A percentile compares a stretch with the other conserved stretches of the same genome.
Conservation (phyloP, 2,329 filamentous ascomycete species). For the Orbilia blumenaviensis region DNA sequence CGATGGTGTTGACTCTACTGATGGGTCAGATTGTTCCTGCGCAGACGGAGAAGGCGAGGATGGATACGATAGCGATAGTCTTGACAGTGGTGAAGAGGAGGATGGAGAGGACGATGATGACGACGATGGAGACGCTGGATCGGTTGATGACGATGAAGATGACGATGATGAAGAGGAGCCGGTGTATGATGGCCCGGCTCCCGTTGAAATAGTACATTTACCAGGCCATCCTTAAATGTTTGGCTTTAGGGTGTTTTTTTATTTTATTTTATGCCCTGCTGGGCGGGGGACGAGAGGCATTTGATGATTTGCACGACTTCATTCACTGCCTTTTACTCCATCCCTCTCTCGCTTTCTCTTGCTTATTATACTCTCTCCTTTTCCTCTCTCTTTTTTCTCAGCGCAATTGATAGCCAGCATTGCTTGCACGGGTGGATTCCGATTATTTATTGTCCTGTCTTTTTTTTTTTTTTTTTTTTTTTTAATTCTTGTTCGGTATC, state of each 20-base stretch:
- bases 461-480: neutral
- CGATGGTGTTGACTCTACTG: conserved; percentile 12
- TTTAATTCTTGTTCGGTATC: neutral
- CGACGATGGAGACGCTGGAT: conserved; percentile 1
- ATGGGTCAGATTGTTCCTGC: conserved; percentile 49
- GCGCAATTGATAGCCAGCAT: conserved; percentile 33
- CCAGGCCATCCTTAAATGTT: conserved; percentile 42
- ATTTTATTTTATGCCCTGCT: conserved; percentile 10
- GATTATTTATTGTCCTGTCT: too few species aligned
- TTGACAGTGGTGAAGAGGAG: conserved; percentile 33
- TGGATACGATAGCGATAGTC: conserved; percentile 31
- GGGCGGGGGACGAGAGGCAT: neutral
- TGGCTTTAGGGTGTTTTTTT: neutral
- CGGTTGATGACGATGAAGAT: conserved; percentile 6
- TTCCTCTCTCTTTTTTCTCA: conserved; percentile 3
- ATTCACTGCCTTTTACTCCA: neutral
- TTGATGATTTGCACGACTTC: conserved; percentile 16
- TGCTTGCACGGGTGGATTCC: conserved; percentile 23
- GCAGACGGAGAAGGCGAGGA: conserved; percentile 9
- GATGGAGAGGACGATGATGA: conserved; percentile 22
- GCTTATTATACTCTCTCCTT: neutral
- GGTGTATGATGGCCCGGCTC: conserved; percentile 28
- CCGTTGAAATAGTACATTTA: conserved; percentile 43
- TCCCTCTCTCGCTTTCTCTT: too few species aligned
- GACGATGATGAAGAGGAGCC: conserved; percentile 32